phyloP scores from a whole-genome alignment of 2,329 filamentous ascomycete genomes.

The Xylaria polymorpha region DNA sequence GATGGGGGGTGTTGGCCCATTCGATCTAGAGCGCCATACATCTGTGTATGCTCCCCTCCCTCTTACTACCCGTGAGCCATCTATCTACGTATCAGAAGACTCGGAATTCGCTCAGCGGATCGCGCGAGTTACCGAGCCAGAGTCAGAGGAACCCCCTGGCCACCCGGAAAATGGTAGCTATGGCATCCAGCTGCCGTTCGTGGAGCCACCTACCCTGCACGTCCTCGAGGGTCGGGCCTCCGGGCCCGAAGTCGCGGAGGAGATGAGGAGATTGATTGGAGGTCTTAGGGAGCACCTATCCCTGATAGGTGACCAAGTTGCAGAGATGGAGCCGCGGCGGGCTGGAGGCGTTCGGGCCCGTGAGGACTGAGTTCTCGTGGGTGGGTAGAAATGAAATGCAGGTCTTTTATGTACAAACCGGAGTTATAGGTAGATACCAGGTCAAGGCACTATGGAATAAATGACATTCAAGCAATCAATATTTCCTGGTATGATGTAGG shows the following conservation, averaged over 20 bases:
- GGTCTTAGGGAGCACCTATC: conserved; percentile 62
- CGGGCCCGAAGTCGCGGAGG: conserved; percentile 62
- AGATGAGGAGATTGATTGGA: conserved; percentile 63
- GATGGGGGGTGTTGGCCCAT: conserved; percentile 66
- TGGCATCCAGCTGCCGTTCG: conserved; percentile 51
- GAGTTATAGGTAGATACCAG: conserved; percentile 34
- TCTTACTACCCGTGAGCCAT: conserved; percentile 62
- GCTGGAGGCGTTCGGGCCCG: conserved; percentile 35
- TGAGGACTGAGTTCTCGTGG: conserved; percentile 21
- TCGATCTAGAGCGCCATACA: conserved; percentile 72
- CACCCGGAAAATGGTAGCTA: conserved; percentile 25
- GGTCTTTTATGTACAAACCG: background rate
- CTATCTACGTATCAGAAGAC: conserved; percentile 71
- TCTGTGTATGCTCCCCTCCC: conserved; percentile 62
- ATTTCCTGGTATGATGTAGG: background rate
- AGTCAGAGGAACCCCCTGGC: conserved; percentile 23
- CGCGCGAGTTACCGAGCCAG: conserved; percentile 34
- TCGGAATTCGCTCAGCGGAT: conserved; percentile 58
- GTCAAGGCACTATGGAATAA: conserved; percentile 21
- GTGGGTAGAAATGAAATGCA: background rate
- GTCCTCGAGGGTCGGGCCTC: conserved; percentile 67
- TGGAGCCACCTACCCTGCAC: conserved; percentile 60
- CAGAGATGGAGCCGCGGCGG: conserved; percentile 52
- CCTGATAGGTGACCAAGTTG: conserved; percentile 59
- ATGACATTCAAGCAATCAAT: conserved; percentile 1